Evolutionary conservation across 257 asterid species (phyloP).

Genomic region (Nicotiana paniculata): DNA sequence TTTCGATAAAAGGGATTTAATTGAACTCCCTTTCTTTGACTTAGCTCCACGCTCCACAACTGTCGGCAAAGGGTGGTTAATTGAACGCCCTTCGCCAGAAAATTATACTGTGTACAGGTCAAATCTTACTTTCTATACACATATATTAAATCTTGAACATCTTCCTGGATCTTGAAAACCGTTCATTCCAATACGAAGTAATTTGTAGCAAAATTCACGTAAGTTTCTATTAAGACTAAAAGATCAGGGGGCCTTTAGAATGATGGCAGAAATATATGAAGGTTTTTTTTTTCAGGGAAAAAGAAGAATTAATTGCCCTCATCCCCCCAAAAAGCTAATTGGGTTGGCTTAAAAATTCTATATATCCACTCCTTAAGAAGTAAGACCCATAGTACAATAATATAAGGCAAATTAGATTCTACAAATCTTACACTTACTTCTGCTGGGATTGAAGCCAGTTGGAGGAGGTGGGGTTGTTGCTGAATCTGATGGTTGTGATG

Average conservation of each 20-base stretch:
- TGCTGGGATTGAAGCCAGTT: slow-evolving; percentile 61
- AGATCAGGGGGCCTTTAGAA: not conserved
- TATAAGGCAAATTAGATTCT: not conserved
- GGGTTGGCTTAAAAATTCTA: not conserved
- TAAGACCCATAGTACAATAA: not conserved
- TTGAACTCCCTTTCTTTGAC: no score
- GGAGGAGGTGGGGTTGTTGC: slow-evolving; percentile 26
- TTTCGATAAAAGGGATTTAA: no score
- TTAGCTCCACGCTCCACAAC: no score
- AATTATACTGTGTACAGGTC: no score
- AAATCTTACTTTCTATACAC: no score
- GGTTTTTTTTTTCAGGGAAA: not conserved
- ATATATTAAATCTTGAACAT: no score
- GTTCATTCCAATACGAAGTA: not conserved
- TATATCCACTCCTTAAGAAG: not conserved
- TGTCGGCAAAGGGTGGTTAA: no score
- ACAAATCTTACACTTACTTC: slow-evolving; percentile 34
- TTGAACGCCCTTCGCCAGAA: no score
- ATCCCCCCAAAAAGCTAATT: not conserved
- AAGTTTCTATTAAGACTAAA: not conserved
- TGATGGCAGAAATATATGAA: not conserved
- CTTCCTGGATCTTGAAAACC: no score
- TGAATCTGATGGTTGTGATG: slow-evolving; percentile 25
- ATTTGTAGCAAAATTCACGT: not conserved
- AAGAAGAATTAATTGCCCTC: not conserved